These are phyloP conservation scores for Vaucheria bursata DNA, from an alignment of 352 stramenopile species.

Conservation along the genomic window DNA sequence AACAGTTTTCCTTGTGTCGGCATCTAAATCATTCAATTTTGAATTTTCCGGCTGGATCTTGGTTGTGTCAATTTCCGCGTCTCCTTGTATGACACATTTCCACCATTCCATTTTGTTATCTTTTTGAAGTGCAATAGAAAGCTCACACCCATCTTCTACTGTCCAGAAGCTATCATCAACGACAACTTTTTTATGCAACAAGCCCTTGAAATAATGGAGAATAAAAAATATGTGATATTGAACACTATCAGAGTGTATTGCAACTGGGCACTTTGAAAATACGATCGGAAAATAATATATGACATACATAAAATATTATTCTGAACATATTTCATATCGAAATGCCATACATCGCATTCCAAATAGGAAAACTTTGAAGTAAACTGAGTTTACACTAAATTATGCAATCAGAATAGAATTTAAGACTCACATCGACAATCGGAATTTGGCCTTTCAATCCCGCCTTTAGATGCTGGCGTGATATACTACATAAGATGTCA, in stretches of 20 bases:
- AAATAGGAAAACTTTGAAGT: not conserved
- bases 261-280: not conserved
- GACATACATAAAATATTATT: not conserved
- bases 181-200: conserved; percentile 85
- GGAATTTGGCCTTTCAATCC: conserved; percentile 48
- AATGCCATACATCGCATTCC: no score
- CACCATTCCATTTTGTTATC: conserved; percentile 99
- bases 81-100: conserved; percentile 84
- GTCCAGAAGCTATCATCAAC: conserved; percentile 99
- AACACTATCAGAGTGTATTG: no score
- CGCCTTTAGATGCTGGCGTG: conserved; percentile 71
- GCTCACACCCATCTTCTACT: conserved; percentile 64
- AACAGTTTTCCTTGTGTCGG: conserved; percentile 94
- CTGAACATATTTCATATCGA: no score
- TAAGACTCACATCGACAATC: conserved; percentile 49
- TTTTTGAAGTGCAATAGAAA: conserved; percentile 47
- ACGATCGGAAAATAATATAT: not conserved
- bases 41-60: conserved; percentile 97
- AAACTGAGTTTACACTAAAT: not conserved
- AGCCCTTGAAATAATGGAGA: conserved; percentile 48
- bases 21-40: conserved; percentile 92
- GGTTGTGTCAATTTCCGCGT: conserved; percentile 92
- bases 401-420: conserved; percentile 1
- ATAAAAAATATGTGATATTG: not conserved
- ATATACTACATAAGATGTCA: conserved; percentile 82